Evolutionary conservation across 2,329 filamentous ascomycete genomes (phyloP).

Genomic region (Plenodomus biglobosus): DNA sequence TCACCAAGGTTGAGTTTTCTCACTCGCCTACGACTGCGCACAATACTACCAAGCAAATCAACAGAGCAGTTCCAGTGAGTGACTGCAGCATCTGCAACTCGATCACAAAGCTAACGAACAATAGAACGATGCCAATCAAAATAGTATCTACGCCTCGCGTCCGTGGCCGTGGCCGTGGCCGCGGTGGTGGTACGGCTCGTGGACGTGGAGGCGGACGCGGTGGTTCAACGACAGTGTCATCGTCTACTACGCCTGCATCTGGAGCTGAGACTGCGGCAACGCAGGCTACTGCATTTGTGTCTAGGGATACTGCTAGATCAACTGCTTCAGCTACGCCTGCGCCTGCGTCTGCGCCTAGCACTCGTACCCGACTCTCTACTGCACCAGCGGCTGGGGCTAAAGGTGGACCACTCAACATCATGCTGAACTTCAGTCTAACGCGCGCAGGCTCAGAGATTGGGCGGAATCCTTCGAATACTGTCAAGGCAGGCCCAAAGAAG

Average conservation of each 20-base stretch:
- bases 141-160: neutral
- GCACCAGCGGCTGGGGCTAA: no score
- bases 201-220: neutral
- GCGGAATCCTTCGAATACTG: no score
- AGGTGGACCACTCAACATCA: neutral
- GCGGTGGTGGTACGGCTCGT: neutral
- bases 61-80: neutral
- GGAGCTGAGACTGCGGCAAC: neutral
- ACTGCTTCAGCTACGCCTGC: neutral
- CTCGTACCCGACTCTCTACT: no score
- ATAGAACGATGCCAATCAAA: neutral
- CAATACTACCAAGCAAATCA: neutral
- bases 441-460: no score
- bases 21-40: neutral
- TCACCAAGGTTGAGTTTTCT: no score
- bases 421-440: no score
- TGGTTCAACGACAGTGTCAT: no score
- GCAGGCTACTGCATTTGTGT: neutral
- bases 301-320: neutral
- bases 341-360: neutral
- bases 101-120: neutral
- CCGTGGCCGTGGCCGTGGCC: neutral
- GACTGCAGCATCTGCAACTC: neutral
- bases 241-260: no score
- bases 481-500: no score